Evolutionary conservation across 768 basidiomycete genomes (phyloP).

Genomic region (Tephrocybe sp.): DNA sequence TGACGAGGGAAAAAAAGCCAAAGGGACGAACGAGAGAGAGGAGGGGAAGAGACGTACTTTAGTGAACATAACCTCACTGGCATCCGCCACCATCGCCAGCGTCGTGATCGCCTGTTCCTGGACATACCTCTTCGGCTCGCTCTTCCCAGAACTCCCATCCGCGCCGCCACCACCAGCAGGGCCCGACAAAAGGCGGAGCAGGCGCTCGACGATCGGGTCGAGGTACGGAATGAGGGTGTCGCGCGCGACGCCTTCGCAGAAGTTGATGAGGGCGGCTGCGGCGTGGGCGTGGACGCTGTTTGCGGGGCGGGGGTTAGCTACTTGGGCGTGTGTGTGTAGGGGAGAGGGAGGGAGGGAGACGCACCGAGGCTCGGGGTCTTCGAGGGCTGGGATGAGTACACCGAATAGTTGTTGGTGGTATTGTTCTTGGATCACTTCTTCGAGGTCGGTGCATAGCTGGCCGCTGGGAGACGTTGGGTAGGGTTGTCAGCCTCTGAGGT

Average conservation of each 20-base stretch:
- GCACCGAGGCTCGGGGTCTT: conserved; percentile 73
- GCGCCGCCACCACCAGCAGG: conserved; percentile 41
- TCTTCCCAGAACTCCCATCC: conserved; percentile 23
- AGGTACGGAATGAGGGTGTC: conserved; percentile 76
- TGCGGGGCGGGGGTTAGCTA: background rate
- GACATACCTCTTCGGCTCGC: conserved; percentile 57
- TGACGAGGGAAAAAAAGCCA: too few relatives aligned
- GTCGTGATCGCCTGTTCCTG: conserved; percentile 90
- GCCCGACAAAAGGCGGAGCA: conserved; percentile 59
- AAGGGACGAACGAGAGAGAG: too few relatives aligned
- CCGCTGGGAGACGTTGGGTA: conserved; percentile 46
- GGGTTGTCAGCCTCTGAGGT: background rate
- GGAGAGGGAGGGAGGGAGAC: conserved; percentile 13
- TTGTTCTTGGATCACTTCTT: conserved; percentile 75
- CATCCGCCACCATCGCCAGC: conserved; percentile 87
- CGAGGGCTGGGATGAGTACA: conserved; percentile 69
- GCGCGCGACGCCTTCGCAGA: conserved; percentile 83
- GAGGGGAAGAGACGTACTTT: conserved; percentile 47
- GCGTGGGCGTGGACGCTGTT: conserved; percentile 83
- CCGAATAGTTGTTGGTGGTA: conserved; percentile 70
- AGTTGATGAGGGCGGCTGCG: conserved; percentile 86
- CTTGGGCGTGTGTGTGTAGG: background rate
- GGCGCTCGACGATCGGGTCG: conserved; percentile 74
- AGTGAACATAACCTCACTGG: conserved; percentile 74
- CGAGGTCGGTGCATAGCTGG: conserved; percentile 87